Evolutionary conservation across 2,329 filamentous ascomycete species (phyloP), one percentile per base, ranked within the genome.

Genomic region (Cytospora piceicola): DNA sequence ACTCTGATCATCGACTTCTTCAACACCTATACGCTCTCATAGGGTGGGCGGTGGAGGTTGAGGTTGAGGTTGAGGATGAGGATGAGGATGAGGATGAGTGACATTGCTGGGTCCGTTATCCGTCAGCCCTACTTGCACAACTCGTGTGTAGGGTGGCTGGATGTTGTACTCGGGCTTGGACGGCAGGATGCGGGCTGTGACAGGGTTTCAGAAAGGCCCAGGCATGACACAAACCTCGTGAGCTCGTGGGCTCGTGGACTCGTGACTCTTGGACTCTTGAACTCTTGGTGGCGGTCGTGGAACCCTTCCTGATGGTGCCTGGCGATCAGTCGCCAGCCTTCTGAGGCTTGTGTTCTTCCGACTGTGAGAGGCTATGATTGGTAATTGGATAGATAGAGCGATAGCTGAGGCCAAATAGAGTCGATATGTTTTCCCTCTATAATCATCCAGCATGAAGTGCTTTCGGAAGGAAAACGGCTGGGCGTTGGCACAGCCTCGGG

Each of bases 1-100:
- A 51, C 60, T 20, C 39, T 68, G 34, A 70, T 70, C 15, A 39
- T 69, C 34, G 56, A 69, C 1, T 71, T 70, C 60, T 69, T 70
- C 27, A 32, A 56, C 5, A 51, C 61, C 24, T 55, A 70, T 34
- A 46, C 58, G 22, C 54, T 69, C 22, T 24, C 30, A 24, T 30
- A 15, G n/a, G n/a, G 17, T 42, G 17, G 17, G 39, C 39, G 17
- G 39, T 17, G 12, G 14, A 11, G 36, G 14, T n/a, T n/a, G n/a
- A n/a, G n/a, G n/a, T n/a, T n/a, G n/a, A n/a, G n/a, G n/a, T n/a
- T n/a, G n/a, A n/a, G n/a, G n/a, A n/a, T n/a, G n/a, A n/a, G n/a
- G n/a, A n/a, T n/a, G n/a, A n/a, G n/a, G n/a, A n/a, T 39, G 36
- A 39, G 4, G 36, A 11, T 39, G 36, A 39, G 14, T 42, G 39